These are phyloP conservation scores for Blepharisma japonicum DNA, from an alignment of 73 alveolate species.

Conservation along the genomic window DNA sequence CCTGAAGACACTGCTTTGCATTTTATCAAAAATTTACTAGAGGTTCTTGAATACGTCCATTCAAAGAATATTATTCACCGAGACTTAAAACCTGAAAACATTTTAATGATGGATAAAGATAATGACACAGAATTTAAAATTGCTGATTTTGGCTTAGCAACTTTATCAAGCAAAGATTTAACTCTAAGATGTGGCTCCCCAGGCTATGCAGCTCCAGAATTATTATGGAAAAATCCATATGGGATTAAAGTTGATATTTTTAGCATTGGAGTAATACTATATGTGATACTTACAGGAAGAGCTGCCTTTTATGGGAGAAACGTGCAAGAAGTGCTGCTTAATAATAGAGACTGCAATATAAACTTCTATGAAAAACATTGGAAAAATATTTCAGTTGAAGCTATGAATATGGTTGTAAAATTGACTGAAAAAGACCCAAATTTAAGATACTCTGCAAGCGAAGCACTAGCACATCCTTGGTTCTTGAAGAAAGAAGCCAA, in stretches of 20 bases:
- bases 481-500: background rate
- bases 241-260: background rate
- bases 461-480: background rate
- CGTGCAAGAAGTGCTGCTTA: background rate
- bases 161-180: background rate
- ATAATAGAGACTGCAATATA: background rate
- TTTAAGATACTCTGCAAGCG: background rate
- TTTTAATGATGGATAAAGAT: conserved; percentile 5
- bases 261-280: background rate
- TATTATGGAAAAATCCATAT: background rate
- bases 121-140: conserved; percentile 21
- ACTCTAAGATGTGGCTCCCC: conserved; percentile 8
- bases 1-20: background rate
- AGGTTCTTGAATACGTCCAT: conserved; percentile 8
- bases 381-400: conserved; percentile 5
- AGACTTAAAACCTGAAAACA: conserved; percentile 35
- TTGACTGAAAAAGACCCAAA: background rate
- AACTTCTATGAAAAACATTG: background rate
- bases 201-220: conserved; percentile 11
- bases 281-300: background rate
- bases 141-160: conserved; percentile 36
- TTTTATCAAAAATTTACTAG: background rate
- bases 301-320: background rate
- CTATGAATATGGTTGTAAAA: background rate
- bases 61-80: conserved; percentile 10